Conservation (phyloP, 768 basidiomycete genomes). For the Podaxis rugospora region DNA sequence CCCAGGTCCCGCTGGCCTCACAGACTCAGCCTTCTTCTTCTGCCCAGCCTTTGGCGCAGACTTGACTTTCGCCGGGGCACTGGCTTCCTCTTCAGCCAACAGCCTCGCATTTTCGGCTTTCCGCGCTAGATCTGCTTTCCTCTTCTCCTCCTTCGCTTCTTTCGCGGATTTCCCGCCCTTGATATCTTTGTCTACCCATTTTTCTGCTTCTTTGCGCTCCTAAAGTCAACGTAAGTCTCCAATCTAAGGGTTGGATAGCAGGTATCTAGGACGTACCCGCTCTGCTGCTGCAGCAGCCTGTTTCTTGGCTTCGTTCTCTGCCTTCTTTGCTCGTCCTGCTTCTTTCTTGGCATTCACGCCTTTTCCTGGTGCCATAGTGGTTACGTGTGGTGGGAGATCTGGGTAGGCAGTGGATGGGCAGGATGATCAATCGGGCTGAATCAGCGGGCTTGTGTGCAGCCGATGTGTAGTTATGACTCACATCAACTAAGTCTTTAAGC, state of each 20-base stretch:
- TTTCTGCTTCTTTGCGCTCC: slow-evolving; percentile 68
- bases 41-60: slow-evolving; percentile 57
- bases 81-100: slow-evolving; percentile 84
- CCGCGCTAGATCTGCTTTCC: slow-evolving; percentile 73
- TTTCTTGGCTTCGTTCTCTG: slow-evolving; percentile 86
- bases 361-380: slow-evolving; percentile 71
- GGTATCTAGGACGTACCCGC: slow-evolving; percentile 37
- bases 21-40: slow-evolving; percentile 43
- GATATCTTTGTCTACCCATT: slow-evolving; percentile 60
- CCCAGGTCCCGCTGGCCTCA: slow-evolving; percentile 77
- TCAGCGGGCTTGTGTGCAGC: not conserved
- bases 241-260: not conserved
- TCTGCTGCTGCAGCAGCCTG: slow-evolving; percentile 54
- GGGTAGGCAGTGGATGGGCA: not conserved
- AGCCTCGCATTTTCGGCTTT: slow-evolving; percentile 85
- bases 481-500: not conserved
- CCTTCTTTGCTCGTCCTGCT: slow-evolving; percentile 84
- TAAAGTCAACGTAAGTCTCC: slow-evolving; percentile 21
- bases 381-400: not conserved
- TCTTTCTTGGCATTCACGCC: slow-evolving; percentile 92
- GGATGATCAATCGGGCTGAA: not conserved
- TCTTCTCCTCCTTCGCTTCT: slow-evolving; percentile 77
- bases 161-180: slow-evolving; percentile 60
- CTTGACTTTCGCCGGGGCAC: slow-evolving; percentile 54
- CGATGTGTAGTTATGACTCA: not conserved